Evolutionary conservation across 305 asterid species (phyloP).

Genomic region (Solanum chacoense): DNA sequence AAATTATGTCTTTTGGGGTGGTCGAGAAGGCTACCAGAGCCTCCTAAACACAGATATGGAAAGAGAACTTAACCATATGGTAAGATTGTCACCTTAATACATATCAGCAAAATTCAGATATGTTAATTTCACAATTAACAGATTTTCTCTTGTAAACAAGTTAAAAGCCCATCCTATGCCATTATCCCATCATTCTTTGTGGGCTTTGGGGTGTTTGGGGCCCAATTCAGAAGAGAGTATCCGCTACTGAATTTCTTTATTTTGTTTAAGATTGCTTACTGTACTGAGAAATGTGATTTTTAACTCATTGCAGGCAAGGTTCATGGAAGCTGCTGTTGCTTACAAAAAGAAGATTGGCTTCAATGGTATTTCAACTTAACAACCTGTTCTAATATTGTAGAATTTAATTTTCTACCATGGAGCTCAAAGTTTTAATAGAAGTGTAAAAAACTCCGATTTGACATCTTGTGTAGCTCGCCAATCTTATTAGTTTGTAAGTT

Average conservation of each 20-base stretch:
- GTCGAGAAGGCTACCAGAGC: conserved; percentile 95
- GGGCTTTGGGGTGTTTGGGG: background rate
- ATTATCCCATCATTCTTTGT: background rate
- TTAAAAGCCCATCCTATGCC: background rate
- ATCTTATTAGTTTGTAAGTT: background rate
- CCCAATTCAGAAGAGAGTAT: background rate
- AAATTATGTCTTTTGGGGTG: conserved; percentile 97
- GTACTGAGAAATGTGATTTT: background rate
- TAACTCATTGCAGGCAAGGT: conserved; percentile 55
- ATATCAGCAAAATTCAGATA: background rate
- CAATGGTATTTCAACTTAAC: conserved; percentile 43
- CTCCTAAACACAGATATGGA: conserved; percentile 97
- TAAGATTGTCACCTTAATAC: conserved; percentile 10
- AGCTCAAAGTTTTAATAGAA: background rate
- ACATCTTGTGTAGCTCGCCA: background rate
- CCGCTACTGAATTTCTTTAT: background rate
- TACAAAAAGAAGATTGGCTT: conserved; percentile 96
- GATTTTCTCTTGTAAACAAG: background rate
- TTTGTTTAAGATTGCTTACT: background rate
- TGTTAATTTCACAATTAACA: background rate
- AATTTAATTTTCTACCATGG: background rate
- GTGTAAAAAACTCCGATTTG: background rate
- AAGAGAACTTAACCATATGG: conserved; percentile 88
- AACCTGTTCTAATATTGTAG: background rate
- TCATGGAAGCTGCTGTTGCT: conserved; percentile 84